Evolutionary conservation across 1,139 yeast species (phyloP).

Genomic region (Entelexis sorbosivorans): DNA sequence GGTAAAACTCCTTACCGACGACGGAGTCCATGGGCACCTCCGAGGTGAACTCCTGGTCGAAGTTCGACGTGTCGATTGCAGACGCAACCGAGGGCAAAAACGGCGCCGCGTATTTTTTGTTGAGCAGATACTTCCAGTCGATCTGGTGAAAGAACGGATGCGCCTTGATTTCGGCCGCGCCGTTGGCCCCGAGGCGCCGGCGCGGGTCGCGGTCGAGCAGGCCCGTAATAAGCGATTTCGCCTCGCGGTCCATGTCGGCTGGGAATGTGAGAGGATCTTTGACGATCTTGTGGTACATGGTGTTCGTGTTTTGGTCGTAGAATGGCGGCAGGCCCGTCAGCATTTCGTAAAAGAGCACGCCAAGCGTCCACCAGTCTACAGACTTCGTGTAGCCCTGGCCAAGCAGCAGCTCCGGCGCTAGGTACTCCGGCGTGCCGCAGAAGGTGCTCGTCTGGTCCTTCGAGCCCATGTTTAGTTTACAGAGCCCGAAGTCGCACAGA

Average conservation of each 20-base stretch:
- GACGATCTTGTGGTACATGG: slow-evolving; percentile 86
- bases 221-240: slow-evolving; percentile 67
- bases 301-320: slow-evolving; percentile 86
- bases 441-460: slow-evolving; percentile 86
- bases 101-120: slow-evolving; percentile 89
- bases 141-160: slow-evolving; percentile 85
- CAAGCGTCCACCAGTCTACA: slow-evolving; percentile 98
- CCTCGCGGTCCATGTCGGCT: slow-evolving; percentile 75
- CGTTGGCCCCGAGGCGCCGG: slow-evolving; percentile 62
- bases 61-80: slow-evolving; percentile 81
- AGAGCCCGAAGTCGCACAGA: slow-evolving; percentile 89
- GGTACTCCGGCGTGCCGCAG: slow-evolving; percentile 93
- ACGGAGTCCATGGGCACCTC: slow-evolving; percentile 94
- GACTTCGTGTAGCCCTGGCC: slow-evolving; percentile 92
- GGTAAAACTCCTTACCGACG: slow-evolving; percentile 60
- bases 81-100: slow-evolving; percentile 86
- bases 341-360: slow-evolving; percentile 89
- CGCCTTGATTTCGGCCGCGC: slow-evolving; percentile 71
- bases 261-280: slow-evolving; percentile 87
- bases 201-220: slow-evolving; percentile 78
- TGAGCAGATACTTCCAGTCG: slow-evolving; percentile 77
- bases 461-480: slow-evolving; percentile 85
- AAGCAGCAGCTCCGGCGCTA: slow-evolving; percentile 85
- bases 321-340: slow-evolving; percentile 93
- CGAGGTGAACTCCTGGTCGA: slow-evolving; percentile 83